These are phyloP conservation scores for Begonia peltatifolia DNA, from an alignment of 306 rosid species.

Conservation along the genomic window DNA sequence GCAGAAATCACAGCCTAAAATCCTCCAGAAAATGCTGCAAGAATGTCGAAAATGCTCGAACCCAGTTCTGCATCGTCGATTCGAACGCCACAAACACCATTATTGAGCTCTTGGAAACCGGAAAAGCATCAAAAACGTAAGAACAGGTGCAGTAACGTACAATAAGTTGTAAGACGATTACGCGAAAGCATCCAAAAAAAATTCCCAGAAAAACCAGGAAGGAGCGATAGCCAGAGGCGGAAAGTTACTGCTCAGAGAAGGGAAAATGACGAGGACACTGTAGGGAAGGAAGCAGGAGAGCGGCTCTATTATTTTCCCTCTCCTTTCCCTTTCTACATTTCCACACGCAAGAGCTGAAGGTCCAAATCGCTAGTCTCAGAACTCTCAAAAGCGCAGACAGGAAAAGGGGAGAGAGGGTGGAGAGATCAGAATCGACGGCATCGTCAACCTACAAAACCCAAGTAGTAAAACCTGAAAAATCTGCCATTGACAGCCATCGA, in stretches of 20 bases:
- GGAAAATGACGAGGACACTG: slow-evolving; percentile 21
- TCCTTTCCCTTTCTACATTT: slow-evolving; percentile 4
- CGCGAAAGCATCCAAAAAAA: not conserved
- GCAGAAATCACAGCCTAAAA: slow-evolving; percentile 1
- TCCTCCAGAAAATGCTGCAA: not conserved
- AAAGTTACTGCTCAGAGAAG: slow-evolving; percentile 1
- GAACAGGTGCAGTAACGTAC: slow-evolving; percentile 1
- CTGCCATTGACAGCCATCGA: not conserved
- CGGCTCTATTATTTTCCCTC: not conserved
- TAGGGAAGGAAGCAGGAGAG: not conserved
- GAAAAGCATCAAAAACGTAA: not conserved
- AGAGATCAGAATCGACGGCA: slow-evolving; percentile 1
- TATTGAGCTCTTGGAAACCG: not conserved
- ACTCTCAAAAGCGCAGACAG: not conserved
- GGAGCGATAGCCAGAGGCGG: not conserved
- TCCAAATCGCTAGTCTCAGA: slow-evolving; percentile 3
- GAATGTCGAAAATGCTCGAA: slow-evolving; percentile 1
- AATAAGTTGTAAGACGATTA: slow-evolving; percentile 6
- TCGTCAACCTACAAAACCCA: slow-evolving; percentile 12
- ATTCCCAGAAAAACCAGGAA: slow-evolving; percentile 3
- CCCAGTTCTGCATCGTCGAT: slow-evolving; percentile 16
- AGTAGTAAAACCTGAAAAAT: slow-evolving; percentile 21
- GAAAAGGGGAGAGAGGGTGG: not conserved
- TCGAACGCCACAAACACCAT: slow-evolving; percentile 5
- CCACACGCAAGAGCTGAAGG: slow-evolving; percentile 11